phyloP scores from a whole-genome alignment of 305 asterid genomes.

The Rubia peregrina region DNA sequence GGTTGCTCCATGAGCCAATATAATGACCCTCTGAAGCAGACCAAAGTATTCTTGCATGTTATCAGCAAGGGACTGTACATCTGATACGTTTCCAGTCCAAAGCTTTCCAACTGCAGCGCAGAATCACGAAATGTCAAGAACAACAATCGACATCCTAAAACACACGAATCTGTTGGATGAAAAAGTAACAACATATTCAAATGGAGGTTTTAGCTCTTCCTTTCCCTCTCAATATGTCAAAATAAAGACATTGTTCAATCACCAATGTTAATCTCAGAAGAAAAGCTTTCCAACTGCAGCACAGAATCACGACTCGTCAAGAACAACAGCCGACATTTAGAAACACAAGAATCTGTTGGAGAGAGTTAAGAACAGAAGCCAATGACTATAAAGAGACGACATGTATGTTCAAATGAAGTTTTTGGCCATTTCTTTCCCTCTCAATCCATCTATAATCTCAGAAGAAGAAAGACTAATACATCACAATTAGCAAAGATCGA shows the following conservation, averaged over 20 bases:
- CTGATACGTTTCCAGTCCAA: slow-evolving; percentile 60
- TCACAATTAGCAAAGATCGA: not conserved
- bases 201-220: too few relatives aligned
- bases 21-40: slow-evolving; percentile 65
- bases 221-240: too few relatives aligned
- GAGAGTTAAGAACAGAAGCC: not conserved
- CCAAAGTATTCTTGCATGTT: slow-evolving; percentile 67
- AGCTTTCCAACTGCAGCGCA: slow-evolving; percentile 72
- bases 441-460: too few relatives aligned
- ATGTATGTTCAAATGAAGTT: not conserved
- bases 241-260: too few relatives aligned
- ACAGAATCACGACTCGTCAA: not conserved
- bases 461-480: not conserved
- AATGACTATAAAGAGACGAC: too few relatives aligned
- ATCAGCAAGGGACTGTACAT: slow-evolving; percentile 64
- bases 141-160: not conserved
- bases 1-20: slow-evolving; percentile 9
- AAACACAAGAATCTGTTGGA: too few relatives aligned
- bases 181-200: not conserved
- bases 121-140: slow-evolving; percentile 1
- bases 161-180: not conserved
- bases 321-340: too few relatives aligned
- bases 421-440: not conserved
- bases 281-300: too few relatives aligned
- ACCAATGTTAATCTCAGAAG: too few relatives aligned